A percentile compares a stretch with the other conserved stretches of the same genome.
Conservation (phyloP, 768 basidiomycete genomes). For the Megacollybia marginata region DNA sequence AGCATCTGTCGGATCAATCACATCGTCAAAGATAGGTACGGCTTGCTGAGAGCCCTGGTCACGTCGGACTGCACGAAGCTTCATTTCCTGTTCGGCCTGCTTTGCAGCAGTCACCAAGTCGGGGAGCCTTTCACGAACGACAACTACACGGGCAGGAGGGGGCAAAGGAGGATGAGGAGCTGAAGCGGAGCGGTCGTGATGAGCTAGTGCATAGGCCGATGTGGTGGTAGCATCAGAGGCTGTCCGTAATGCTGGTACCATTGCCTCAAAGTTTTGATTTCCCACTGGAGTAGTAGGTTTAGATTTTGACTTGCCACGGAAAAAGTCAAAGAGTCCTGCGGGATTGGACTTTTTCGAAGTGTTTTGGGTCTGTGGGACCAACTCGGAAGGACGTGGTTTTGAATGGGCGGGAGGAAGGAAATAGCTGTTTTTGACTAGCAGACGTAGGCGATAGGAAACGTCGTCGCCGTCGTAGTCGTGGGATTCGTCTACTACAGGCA, state of each 20-base stretch:
- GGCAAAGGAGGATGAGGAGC: constrained; percentile 27
- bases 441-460: constrained; percentile 75
- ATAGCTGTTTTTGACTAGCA: constrained; percentile 83
- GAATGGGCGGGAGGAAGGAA: constrained; percentile 84
- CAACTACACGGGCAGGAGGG: constrained; percentile 59
- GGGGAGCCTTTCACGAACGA: constrained; percentile 76
- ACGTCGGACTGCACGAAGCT: constrained; percentile 39
- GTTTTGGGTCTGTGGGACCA: constrained; percentile 28
- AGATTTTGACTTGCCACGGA: constrained; percentile 61
- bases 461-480: constrained; percentile 64
- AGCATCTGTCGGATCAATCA: constrained; percentile 79
- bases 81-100: constrained; percentile 69
- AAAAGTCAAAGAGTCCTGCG: constrained; percentile 64
- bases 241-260: constrained; percentile 48
- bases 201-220: constrained; percentile 33
- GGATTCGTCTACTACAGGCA: constrained; percentile 39
- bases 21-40: constrained; percentile 33
- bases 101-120: constrained; percentile 65
- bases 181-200: constrained; percentile 29
- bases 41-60: constrained; percentile 38
- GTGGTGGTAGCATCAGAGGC: constrained; percentile 57
- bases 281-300: constrained; percentile 46
- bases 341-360: constrained; percentile 40
- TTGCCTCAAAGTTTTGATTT: constrained; percentile 25
- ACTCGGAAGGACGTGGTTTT: constrained; percentile 67